Conservation (phyloP, 345 rosid species). For the Salix exigua region DNA sequence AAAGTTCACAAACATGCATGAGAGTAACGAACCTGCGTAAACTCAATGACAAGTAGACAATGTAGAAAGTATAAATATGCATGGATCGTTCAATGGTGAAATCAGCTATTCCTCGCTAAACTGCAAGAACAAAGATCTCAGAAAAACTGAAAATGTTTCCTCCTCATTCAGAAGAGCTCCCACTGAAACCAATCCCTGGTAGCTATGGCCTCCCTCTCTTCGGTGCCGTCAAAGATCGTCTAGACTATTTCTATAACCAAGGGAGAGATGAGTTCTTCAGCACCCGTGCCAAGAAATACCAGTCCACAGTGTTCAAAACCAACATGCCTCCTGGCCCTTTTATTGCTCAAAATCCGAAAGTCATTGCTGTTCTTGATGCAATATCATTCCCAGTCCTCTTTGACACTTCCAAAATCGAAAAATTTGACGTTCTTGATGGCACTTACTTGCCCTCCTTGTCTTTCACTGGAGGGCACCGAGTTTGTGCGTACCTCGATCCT, state of each 20-base stretch:
- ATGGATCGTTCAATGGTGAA: background rate
- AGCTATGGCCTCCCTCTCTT: slow-evolving; percentile 32
- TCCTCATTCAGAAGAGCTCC: background rate
- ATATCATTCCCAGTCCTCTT: slow-evolving; percentile 41
- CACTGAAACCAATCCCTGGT: slow-evolving; percentile 38
- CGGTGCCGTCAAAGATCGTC: slow-evolving; percentile 41
- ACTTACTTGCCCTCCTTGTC: slow-evolving; percentile 40
- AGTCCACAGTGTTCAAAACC: slow-evolving; percentile 35
- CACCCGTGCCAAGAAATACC: slow-evolving; percentile 19
- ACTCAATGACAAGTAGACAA: background rate
- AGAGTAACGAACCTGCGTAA: background rate
- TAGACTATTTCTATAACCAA: slow-evolving; percentile 46
- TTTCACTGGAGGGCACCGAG: slow-evolving; percentile 41
- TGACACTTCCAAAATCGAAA: slow-evolving; percentile 42
- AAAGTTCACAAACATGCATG: background rate
- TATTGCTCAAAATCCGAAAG: slow-evolving; percentile 28
- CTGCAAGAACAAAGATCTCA: background rate
- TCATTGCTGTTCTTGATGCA: slow-evolving; percentile 36
- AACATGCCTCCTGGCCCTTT: slow-evolving; percentile 60
- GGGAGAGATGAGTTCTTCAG: slow-evolving; percentile 39
- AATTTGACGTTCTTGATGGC: slow-evolving; percentile 32
- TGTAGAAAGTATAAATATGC: background rate
- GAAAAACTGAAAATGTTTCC: slow-evolving; percentile 16
- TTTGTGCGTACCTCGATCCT: slow-evolving; percentile 41
- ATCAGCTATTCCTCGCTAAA: background rate